Conservation (phyloP, 805 yeast species). For the Metschnikowia matae region DNA sequence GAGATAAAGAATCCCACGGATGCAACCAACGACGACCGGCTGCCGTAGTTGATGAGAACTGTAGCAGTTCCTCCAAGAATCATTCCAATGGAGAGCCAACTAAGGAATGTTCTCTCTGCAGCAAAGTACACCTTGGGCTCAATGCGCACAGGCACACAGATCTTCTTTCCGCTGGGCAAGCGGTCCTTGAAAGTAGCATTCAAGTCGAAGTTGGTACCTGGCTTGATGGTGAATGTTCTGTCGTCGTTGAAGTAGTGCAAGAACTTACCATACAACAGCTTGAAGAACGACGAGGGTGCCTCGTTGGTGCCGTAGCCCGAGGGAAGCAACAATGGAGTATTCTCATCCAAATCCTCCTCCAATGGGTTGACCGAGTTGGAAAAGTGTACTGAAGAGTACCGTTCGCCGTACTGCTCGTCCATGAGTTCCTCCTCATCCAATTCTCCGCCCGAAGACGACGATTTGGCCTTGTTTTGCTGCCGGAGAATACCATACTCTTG, state of each 20-base stretch:
- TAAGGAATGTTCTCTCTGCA: constrained; percentile 88
- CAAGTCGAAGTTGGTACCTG: constrained; percentile 43
- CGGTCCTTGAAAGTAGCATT: constrained; percentile 44
- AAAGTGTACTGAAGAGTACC: constrained; percentile 37
- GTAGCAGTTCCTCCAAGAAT: constrained; percentile 86
- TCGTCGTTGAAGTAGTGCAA: constrained; percentile 42
- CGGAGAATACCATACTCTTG: constrained; percentile 63
- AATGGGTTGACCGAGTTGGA: constrained; percentile 44
- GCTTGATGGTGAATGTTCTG: constrained; percentile 42
- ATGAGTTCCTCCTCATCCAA: constrained; percentile 68
- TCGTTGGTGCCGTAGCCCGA: constrained; percentile 26
- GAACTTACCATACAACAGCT: constrained; percentile 32
- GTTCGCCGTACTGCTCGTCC: constrained; percentile 26
- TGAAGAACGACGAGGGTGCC: constrained; percentile 31
- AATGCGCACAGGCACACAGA: constrained; percentile 90
- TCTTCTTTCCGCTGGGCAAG: constrained; percentile 85
- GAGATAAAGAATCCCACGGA: constrained; percentile 83
- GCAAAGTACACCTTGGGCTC: constrained; percentile 99
- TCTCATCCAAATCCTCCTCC: constrained; percentile 49
- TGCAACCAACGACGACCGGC: constrained; percentile 62
- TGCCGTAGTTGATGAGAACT: constrained; percentile 81
- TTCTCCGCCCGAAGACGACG: constrained; percentile 50
- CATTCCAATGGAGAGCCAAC: constrained; percentile 92
- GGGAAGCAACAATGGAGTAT: constrained; percentile 41
- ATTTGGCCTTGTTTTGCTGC: constrained; percentile 26